A percentile compares a stretch with the other conserved stretches of the same genome.
Conservation (phyloP, 805 yeast species). For the Kregervanrija delftensis region DNA sequence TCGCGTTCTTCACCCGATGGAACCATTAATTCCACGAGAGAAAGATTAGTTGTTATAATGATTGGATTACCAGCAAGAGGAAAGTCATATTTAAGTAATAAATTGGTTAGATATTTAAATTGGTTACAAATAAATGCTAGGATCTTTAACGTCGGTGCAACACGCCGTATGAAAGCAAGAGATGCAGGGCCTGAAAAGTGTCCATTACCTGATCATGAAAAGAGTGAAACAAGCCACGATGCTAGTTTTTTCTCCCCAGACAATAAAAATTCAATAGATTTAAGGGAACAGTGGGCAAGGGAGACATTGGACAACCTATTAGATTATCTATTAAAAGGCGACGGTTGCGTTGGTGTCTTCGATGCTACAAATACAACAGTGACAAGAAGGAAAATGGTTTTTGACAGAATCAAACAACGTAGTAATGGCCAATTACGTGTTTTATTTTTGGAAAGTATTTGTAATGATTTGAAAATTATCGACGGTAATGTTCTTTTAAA, state of each 20-base stretch:
- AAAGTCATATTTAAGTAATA: constrained; percentile 87
- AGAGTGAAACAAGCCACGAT: constrained; percentile 39
- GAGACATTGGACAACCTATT: constrained; percentile 81
- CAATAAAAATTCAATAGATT: constrained; percentile 51
- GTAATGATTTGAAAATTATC: constrained; percentile 70
- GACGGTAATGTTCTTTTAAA: constrained; percentile 79
- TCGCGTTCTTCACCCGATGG: constrained; percentile 77
- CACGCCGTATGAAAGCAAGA: constrained; percentile 68
- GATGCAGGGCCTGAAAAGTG: constrained; percentile 58
- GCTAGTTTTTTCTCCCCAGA: constrained; percentile 86
- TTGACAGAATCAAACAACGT: constrained; percentile 49
- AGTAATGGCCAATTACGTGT: constrained; percentile 64
- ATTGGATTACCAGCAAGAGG: constrained; percentile 96
- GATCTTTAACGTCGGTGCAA: constrained; percentile 93
- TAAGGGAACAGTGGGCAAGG: constrained; percentile 94
- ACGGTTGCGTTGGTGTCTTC: constrained; percentile 88
- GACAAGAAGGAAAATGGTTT: constrained; percentile 51
- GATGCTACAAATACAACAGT: constrained; percentile 80
- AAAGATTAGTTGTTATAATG: constrained; percentile 89
- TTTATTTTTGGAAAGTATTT: constrained; percentile 77
- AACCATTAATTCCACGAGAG: constrained; percentile 45
- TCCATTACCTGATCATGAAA: constrained; percentile 45
- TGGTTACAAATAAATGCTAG: constrained; percentile 90
- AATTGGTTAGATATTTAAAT: constrained; percentile 81
- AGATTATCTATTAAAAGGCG: constrained; percentile 71